Conservation (phyloP, 2,329 filamentous ascomycete genomes). For the Colletotrichum nymphaeae region DNA sequence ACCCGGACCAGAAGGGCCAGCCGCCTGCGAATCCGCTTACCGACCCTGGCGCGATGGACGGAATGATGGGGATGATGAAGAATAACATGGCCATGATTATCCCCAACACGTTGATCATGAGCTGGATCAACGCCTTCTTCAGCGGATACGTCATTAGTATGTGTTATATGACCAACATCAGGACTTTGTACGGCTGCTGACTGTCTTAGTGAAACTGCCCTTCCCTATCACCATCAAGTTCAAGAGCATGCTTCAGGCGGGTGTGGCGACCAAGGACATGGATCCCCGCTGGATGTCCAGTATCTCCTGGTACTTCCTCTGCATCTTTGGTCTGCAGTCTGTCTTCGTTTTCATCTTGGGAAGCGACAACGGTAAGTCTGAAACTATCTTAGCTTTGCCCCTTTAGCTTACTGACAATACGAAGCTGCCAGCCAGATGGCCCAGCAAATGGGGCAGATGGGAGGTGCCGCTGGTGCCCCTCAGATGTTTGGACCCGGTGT, state of each 20-base stretch:
- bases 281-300: constrained; percentile 99
- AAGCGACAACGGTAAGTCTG: constrained; percentile 86
- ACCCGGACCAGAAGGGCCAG: constrained; percentile 86
- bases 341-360: constrained; percentile 98
- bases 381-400: neutral
- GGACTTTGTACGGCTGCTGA: constrained; percentile 36
- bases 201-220: constrained; percentile 84
- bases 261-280: constrained; percentile 94
- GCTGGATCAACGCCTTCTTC: constrained; percentile 99
- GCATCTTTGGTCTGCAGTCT: constrained; percentile 94
- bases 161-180: constrained; percentile 22
- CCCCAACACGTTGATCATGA: constrained; percentile 98
- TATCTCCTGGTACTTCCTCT: constrained; percentile 98
- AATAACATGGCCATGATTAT: constrained; percentile 99
- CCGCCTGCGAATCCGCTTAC: constrained; percentile 93
- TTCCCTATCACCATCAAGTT: constrained; percentile 99
- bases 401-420: constrained; percentile 42
- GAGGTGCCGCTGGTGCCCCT: constrained; percentile 63
- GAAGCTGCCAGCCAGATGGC: constrained; percentile 90
- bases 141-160: constrained; percentile 96
- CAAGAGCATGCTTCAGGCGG: constrained; percentile 99
- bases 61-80: constrained; percentile 99
- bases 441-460: constrained; percentile 89
- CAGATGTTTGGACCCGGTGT: constrained; percentile 92
- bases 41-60: constrained; percentile 96